Evolutionary conservation across 768 basidiomycete species (phyloP), one percentile per base, ranked within the genome.

Genomic region (Tylopilus sp.): DNA sequence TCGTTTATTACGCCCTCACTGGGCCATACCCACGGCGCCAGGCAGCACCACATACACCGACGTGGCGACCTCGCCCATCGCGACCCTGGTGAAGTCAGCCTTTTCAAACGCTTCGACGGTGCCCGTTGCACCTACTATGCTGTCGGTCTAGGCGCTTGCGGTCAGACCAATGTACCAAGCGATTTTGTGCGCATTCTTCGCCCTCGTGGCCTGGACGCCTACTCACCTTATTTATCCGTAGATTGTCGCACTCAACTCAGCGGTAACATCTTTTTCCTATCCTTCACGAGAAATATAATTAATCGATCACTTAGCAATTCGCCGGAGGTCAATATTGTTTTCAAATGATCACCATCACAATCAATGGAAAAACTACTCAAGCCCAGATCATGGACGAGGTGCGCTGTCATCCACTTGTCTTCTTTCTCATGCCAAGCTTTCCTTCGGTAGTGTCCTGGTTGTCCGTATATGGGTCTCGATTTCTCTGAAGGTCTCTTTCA

Each of bases 341-440:
- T 67, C 72, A 85, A 70, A 68, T 53, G 50, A 84, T 92, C 60
- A 81, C 78, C 22, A 84, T 92, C 60, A 72, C 73, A 3, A 79
- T 72, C 64, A 73, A 75, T 36, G 89, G 88, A 43, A 81, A 81
- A 66, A 73, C 79, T 5, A 66, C 79, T 0, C 61, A 62, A 34
- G 89, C 89, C 8, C 75, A 73, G 7, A 80, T 92, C 56, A 73
- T 72, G 58, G 90, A 92, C 56, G 70, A 78, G 72, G 86, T 85
- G 37, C 26, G 63, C 56, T 6, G 44, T 50, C 45, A 48, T 29
- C 51, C 45, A 11, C 40, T 7, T 21, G 24, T 3, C 8, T 12
- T 33, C 7, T 33, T 48, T 26, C 21, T 40, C 13, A 9, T 25
- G 38, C 41, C 9, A 29, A 48, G n/a, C 24, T 4, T 10, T 26